phyloP scores from a whole-genome alignment of 768 basidiomycete species.

The Tulasnella sp. region DNA sequence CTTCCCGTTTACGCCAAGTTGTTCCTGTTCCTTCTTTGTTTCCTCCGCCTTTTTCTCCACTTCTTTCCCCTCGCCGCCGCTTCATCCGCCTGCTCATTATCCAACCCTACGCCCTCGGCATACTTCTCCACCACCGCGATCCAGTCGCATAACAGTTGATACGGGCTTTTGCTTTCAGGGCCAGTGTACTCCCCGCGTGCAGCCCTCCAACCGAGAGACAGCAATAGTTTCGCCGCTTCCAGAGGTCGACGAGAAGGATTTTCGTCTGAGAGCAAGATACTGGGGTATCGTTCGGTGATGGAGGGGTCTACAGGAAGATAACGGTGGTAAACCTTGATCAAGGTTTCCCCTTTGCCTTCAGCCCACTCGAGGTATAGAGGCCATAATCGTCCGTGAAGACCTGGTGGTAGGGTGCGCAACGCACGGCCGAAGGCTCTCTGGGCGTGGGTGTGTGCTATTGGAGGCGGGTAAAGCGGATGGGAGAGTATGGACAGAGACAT shows the following conservation, averaged over 20 bases:
- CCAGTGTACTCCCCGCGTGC: constrained; percentile 76
- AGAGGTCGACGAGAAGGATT: constrained; percentile 70
- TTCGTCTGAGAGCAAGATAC: constrained; percentile 51
- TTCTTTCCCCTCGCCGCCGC: constrained; percentile 51
- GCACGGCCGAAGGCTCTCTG: constrained; percentile 92
- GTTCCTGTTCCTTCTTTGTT: constrained; percentile 31
- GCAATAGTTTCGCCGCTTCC: constrained; percentile 87
- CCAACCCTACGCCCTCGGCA: constrained; percentile 89
- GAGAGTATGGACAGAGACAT: constrained; percentile 87
- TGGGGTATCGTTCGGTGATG: constrained; percentile 72
- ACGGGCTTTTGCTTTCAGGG: constrained; percentile 88
- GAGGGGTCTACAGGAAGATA: constrained; percentile 81
- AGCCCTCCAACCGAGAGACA: constrained; percentile 79
- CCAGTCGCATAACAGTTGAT: constrained; percentile 89
- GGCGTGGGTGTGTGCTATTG: constrained; percentile 83
- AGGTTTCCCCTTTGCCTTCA: constrained; percentile 69
- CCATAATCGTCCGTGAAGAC: constrained; percentile 90
- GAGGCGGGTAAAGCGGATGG: constrained; percentile 82
- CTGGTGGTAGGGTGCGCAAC: constrained; percentile 86
- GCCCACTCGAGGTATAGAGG: constrained; percentile 89
- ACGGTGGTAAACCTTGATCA: constrained; percentile 78
- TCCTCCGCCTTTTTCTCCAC: constrained; percentile 46
- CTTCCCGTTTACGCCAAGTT: constrained; percentile 50
- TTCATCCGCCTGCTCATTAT: constrained; percentile 64
- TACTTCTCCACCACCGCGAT: constrained; percentile 88